These are phyloP conservation scores for Naganishia liquefaciens DNA, from an alignment of 1,284 basidiomycete genomes.

Conservation along the genomic window DNA sequence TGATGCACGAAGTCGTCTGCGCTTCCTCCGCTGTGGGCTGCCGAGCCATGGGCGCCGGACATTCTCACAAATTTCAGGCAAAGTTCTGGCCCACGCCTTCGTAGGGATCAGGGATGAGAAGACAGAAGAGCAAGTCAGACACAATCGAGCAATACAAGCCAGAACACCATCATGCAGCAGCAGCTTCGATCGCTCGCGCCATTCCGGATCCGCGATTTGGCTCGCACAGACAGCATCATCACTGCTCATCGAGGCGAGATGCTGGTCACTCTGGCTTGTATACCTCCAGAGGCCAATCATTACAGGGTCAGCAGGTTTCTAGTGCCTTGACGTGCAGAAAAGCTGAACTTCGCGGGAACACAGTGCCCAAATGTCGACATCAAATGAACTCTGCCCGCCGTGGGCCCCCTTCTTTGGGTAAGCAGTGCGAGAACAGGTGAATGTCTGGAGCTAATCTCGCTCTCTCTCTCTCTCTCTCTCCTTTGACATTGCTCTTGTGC, in stretches of 20 bases:
- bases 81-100: neutral
- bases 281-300: neutral
- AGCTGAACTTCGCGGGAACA: neutral
- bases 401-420: conserved; percentile 56
- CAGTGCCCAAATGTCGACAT: conserved; percentile 15
- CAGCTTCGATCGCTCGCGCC: conserved; percentile 14
- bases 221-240: conserved; percentile 9
- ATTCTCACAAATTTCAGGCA: neutral
- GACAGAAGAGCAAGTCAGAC: neutral
- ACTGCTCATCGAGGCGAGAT: conserved; percentile 14
- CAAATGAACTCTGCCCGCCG: conserved; percentile 49
- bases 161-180: too few species aligned
- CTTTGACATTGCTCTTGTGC: neutral
- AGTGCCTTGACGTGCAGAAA: neutral
- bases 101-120: neutral
- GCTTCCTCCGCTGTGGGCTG: conserved; percentile 22
- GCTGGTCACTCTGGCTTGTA: neutral
- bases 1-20: conserved; percentile 68
- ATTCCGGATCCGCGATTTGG: conserved; percentile 24
- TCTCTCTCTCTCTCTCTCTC: conserved; percentile 1
- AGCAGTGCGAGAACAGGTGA: conserved; percentile 21
- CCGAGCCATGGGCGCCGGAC: conserved; percentile 3
- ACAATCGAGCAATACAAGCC: neutral
- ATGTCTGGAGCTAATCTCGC: neutral
- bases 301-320: neutral